These are phyloP conservation scores for Graphiopsis chlorocephala DNA, from an alignment of 2,329 filamentous ascomycete species.

Conservation along the genomic window DNA sequence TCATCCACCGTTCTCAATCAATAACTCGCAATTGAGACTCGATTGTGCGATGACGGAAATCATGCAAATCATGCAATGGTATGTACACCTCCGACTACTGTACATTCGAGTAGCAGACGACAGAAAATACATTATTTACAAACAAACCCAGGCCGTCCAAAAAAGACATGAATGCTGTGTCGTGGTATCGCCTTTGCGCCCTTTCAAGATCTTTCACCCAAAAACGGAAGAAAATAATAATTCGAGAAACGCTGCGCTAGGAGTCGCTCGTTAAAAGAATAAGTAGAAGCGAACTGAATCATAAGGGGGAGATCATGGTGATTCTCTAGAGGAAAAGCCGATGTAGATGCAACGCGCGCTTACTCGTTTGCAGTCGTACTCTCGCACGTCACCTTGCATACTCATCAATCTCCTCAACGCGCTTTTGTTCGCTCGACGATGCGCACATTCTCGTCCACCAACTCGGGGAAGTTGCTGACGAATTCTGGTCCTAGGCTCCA, in stretches of 20 bases:
- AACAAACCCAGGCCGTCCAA: too few relatives aligned
- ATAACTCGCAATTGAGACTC: too few relatives aligned
- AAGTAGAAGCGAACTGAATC: not conserved
- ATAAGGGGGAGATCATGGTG: not conserved
- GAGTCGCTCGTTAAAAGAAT: not conserved
- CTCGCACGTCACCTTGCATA: not conserved
- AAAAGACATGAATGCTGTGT: too few relatives aligned
- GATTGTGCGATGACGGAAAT: too few relatives aligned
- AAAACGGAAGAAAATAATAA: not conserved
- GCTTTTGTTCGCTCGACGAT: constrained; percentile 22
- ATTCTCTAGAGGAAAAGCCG: not conserved
- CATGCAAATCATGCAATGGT: too few relatives aligned
- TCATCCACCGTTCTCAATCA: too few relatives aligned
- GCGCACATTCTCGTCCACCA: constrained; percentile 30
- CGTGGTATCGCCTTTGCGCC: too few relatives aligned
- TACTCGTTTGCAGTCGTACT: not conserved
- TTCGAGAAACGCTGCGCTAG: not conserved
- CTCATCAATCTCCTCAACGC: not conserved
- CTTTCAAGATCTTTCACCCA: too few relatives aligned
- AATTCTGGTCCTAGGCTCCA: constrained; percentile 70
- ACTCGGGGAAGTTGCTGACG: constrained; percentile 28
- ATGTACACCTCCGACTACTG: too few relatives aligned
- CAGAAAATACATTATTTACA: too few relatives aligned
- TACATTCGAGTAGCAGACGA: too few relatives aligned
- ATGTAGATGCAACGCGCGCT: not conserved